Evolutionary conservation across 2,329 filamentous ascomycete genomes (phyloP), one percentile per base, ranked within the genome.

Genomic region (Microcyclosporella mali): DNA sequence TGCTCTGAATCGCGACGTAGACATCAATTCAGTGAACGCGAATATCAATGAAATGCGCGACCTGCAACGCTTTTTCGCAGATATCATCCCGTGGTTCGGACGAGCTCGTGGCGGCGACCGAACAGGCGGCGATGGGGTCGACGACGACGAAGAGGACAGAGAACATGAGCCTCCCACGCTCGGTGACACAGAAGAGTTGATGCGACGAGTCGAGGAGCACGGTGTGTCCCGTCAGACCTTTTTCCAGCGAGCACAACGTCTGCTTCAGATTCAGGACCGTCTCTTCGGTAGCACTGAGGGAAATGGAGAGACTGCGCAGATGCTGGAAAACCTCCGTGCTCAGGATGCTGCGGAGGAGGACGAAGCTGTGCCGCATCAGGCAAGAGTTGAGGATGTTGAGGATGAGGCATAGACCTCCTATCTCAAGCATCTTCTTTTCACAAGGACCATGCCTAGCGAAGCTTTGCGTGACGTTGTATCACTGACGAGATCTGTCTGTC

Each of bases 11-110:
- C 37, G 37, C 3, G 39, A 34, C 15, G 33, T 38, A 29, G 37
- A 41, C 15, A 36, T 37, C 2, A 33, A 47, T 25, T 29, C 37
- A 17, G 41, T 52, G 17, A 51, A 53, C 3, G 45, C 54, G 16
- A 52, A 45, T 36, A 45, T 56, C 9, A 47, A 52, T 33, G 58
- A 61, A 25, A 52, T 61, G 8, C 50, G 57, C 34, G 47, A 47
- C 14, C 49, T 62, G 4, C 50, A 55, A 15, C 42, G 42, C 15
- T 61, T 60, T 45, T 62, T 61, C 41, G 34, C 51, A 1, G 47
- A 53, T 6, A 46, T 60, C 1, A 61, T 60, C 37, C 58, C 59
- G 0, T 59, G 59, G 57, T 57, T 58, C 40, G 46, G 49, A 45
- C 35, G 37, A 39, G 29, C 32, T 3, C 39, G 32, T n/a, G 41